phyloP scores from a whole-genome alignment of 2,329 filamentous ascomycete genomes.

The Venturia effusa region DNA sequence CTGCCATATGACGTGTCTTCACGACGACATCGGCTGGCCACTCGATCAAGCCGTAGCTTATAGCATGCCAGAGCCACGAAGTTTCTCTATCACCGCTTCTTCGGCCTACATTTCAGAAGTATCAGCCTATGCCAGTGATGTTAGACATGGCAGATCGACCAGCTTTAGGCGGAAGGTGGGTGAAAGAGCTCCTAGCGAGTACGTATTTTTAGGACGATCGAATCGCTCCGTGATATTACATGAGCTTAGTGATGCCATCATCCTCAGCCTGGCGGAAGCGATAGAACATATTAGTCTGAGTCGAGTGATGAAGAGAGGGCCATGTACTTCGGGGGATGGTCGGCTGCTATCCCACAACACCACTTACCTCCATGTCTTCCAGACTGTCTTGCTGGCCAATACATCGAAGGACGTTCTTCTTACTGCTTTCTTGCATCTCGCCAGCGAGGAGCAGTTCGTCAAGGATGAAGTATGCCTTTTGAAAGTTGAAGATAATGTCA shows the following conservation, averaged over 20 bases:
- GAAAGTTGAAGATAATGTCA: slow-evolving; percentile 99
- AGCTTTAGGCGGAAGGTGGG: neutral
- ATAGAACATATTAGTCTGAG: slow-evolving; percentile 15
- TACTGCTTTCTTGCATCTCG: slow-evolving; percentile 97
- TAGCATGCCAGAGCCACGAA: slow-evolving; percentile 9
- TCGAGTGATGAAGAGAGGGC: neutral
- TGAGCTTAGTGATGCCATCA: slow-evolving; percentile 75
- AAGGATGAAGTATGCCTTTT: slow-evolving; percentile 98
- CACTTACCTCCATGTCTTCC: slow-evolving; percentile 97
- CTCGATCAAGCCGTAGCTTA: neutral
- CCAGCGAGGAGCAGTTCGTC: slow-evolving; percentile 92
- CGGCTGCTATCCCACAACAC: neutral
- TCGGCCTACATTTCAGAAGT: slow-evolving; percentile 7
- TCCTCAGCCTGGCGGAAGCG: slow-evolving; percentile 62
- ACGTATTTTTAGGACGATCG: neutral
- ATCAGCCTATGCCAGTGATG: slow-evolving; percentile 5
- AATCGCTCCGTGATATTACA: slow-evolving; percentile 40
- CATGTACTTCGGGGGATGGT: neutral
- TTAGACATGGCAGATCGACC: slow-evolving; percentile 7
- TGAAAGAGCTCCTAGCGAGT: neutral
- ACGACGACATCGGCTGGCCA: neutral
- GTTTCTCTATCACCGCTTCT: slow-evolving; percentile 6
- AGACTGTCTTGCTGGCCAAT: slow-evolving; percentile 96
- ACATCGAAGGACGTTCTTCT: slow-evolving; percentile 94
- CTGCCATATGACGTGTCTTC: neutral